A percentile compares a stretch with the other conserved stretches of the same genome.
These are phyloP conservation scores for Myochromella boudieri DNA, from an alignment of 768 basidiomycete species.

Conservation along the genomic window DNA sequence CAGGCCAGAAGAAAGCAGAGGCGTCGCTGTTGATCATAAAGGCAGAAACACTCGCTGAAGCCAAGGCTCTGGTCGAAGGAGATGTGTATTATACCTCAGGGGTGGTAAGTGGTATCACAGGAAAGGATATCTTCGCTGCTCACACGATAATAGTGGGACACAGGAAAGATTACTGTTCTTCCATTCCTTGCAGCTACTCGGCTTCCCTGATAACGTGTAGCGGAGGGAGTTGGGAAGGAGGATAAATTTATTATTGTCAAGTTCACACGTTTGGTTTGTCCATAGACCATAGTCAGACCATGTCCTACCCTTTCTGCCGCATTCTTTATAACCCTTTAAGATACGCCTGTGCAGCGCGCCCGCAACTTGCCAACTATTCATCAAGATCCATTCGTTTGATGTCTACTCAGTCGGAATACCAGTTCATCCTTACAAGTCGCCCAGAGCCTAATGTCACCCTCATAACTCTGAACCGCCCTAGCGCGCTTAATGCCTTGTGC, in stretches of 20 bases:
- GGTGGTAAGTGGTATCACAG: slow-evolving; percentile 30
- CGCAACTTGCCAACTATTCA: slow-evolving; percentile 10
- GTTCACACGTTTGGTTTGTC: not conserved
- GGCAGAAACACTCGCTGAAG: slow-evolving; percentile 48
- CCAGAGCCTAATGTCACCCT: slow-evolving; percentile 73
- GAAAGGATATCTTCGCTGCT: not conserved
- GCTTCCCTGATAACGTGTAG: slow-evolving; percentile 19
- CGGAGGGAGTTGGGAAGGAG: not conserved
- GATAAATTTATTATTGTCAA: not conserved
- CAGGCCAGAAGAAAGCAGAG: slow-evolving; percentile 39
- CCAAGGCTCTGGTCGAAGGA: slow-evolving; percentile 27
- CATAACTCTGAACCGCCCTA: slow-evolving; percentile 87
- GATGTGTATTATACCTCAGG: slow-evolving; percentile 39
- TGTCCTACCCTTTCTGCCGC: slow-evolving; percentile 23
- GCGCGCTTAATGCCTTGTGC: slow-evolving; percentile 86
- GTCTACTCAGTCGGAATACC: slow-evolving; percentile 49
- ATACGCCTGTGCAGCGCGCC: slow-evolving; percentile 8
- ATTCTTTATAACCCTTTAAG: slow-evolving; percentile 18
- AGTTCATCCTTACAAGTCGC: slow-evolving; percentile 66
- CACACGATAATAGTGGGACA: slow-evolving; percentile 51
- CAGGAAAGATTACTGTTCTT: slow-evolving; percentile 49
- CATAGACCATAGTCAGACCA: slow-evolving; percentile 3
- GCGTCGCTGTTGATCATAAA: slow-evolving; percentile 55
- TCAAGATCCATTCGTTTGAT: slow-evolving; percentile 39
- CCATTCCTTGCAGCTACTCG: slow-evolving; percentile 43